phyloP scores from a whole-genome alignment of 2,329 filamentous ascomycete species.

The Diaporthe capsici region DNA sequence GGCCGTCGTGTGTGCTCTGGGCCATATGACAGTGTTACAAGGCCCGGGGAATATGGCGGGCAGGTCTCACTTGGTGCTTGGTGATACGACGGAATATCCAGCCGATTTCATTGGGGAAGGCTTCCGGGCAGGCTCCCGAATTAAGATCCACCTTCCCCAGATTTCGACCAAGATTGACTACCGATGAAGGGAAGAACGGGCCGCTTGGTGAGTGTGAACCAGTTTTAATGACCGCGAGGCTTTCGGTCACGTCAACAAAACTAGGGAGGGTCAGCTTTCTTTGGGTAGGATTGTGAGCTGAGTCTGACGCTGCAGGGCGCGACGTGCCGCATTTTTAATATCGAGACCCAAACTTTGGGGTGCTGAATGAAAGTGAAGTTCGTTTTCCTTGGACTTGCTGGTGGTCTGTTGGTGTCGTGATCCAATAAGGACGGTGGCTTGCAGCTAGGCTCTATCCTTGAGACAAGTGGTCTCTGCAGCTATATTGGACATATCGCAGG shows the following conservation, averaged over 20 bases:
- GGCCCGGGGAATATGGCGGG: neutral
- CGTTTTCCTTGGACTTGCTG: conserved; percentile 7
- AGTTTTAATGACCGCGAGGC: conserved; percentile 13
- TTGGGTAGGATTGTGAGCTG: conserved; percentile 37
- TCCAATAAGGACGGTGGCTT: conserved; percentile 13
- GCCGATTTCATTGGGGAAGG: neutral
- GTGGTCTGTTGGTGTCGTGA: conserved; percentile 6
- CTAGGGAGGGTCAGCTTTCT: neutral
- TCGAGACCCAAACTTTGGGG: conserved; percentile 35
- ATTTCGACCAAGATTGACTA: conserved; percentile 32
- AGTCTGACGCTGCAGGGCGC: conserved; percentile 28
- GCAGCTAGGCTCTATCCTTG: conserved; percentile 26
- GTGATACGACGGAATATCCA: neutral
- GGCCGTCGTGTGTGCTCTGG: conserved; percentile 3
- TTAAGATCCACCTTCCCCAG: conserved; percentile 37
- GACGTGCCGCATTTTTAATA: conserved; percentile 36
- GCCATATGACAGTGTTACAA: conserved; percentile 1
- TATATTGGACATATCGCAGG: conserved; percentile 13
- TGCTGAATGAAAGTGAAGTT: neutral
- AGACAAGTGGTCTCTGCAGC: conserved; percentile 23
- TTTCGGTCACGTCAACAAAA: conserved; percentile 24
- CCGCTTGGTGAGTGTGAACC: conserved; percentile 29
- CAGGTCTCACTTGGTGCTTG: neutral
- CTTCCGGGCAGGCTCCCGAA: conserved; percentile 1
- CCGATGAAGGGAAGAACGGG: conserved; percentile 36